Evolutionary conservation across 73 alveolate genomes (phyloP).

Genomic region (Paramecium tetraurelia): DNA sequence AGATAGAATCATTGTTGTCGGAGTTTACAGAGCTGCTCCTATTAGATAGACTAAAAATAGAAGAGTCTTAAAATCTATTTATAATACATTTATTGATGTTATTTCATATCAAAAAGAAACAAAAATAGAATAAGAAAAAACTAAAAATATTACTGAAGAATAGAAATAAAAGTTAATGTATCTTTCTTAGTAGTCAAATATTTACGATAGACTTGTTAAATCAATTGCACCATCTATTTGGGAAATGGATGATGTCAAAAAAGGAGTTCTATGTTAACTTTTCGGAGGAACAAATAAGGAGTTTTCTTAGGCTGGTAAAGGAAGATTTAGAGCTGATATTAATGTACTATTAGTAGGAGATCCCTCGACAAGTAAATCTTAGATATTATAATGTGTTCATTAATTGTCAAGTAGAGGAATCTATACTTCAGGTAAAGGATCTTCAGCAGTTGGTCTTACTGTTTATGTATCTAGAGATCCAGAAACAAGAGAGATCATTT

Average conservation of each 20-base stretch:
- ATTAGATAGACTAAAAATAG: slow-evolving; percentile 75
- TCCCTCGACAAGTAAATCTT: slow-evolving; percentile 99
- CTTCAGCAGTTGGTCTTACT: slow-evolving; percentile 99
- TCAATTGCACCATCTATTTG: slow-evolving; percentile 98
- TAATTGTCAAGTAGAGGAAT: slow-evolving; percentile 97
- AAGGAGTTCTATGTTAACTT: slow-evolving; percentile 88
- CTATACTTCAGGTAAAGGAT: slow-evolving; percentile 98
- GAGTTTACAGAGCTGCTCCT: slow-evolving; percentile 98
- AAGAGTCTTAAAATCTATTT: slow-evolving; percentile 88
- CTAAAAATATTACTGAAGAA: slow-evolving; percentile 76
- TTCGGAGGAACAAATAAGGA: slow-evolving; percentile 97
- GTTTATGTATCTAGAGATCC: slow-evolving; percentile 99
- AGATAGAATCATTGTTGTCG: slow-evolving; percentile 97
- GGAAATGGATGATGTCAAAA: slow-evolving; percentile 96
- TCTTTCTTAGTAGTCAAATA: slow-evolving; percentile 79
- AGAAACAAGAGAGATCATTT: slow-evolving; percentile 95
- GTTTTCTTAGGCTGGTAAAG: slow-evolving; percentile 84
- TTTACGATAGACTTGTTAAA: slow-evolving; percentile 85
- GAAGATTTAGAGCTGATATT: slow-evolving; percentile 95
- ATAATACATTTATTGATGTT: slow-evolving; percentile 96
- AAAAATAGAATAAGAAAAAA: slow-evolving; percentile 79
- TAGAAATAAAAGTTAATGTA: slow-evolving; percentile 78
- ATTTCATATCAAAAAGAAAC: slow-evolving; percentile 81
- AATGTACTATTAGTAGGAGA: slow-evolving; percentile 97
- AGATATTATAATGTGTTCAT: slow-evolving; percentile 88